Evolutionary conservation across 768 basidiomycete genomes (phyloP).

Genomic region (Lanmaoa pseudosensibilis): DNA sequence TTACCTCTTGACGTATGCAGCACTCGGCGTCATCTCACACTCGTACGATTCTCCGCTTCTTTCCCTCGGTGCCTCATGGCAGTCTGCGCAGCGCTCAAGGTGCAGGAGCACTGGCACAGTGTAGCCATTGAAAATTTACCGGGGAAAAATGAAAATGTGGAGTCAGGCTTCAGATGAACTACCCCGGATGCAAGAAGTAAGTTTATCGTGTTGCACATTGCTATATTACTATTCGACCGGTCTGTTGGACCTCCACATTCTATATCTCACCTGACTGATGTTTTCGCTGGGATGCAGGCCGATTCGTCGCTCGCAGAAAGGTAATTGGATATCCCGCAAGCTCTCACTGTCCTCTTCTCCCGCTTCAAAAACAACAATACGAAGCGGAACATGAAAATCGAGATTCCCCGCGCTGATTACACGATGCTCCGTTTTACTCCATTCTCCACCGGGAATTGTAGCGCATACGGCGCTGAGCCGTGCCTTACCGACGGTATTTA

Average conservation of each 20-base stretch:
- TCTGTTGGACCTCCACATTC: background rate
- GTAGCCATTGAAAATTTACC: background rate
- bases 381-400: background rate
- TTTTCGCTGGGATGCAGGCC: background rate
- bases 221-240: background rate
- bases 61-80: constrained; percentile 13
- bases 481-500: background rate
- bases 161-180: too few relatives aligned
- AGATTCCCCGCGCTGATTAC: background rate
- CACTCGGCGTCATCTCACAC: constrained; percentile 1
- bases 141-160: background rate
- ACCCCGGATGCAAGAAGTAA: background rate
- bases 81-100: background rate
- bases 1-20: background rate
- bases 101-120: background rate
- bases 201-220: background rate
- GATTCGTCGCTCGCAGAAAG: background rate
- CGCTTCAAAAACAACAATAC: background rate
- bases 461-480: background rate
- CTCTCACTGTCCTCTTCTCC: background rate
- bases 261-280: background rate
- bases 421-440: background rate
- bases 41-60: background rate
- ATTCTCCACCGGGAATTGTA: background rate
- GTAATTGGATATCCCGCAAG: background rate